Percentiles rank a stretch among this genome's conserved stretches.
Evolutionary conservation across 1,284 basidiomycete species (phyloP).

Genomic region (Fistulinella cinereoalba): DNA sequence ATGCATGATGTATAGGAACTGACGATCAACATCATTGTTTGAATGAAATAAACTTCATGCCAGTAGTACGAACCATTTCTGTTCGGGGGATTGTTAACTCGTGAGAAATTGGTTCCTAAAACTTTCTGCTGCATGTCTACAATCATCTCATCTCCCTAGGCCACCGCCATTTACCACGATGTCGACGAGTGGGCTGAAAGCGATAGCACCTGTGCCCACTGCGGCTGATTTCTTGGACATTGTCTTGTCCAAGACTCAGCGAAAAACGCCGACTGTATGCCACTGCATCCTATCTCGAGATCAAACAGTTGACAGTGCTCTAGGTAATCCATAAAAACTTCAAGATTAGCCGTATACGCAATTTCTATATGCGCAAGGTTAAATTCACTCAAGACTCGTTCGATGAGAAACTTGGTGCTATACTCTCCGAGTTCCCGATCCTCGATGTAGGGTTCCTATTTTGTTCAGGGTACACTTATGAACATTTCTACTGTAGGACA

Average conservation of each 20-base stretch:
- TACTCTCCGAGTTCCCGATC: constrained; percentile 94
- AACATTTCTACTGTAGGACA: constrained; percentile 55
- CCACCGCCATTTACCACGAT: constrained; percentile 40
- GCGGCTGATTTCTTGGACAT: constrained; percentile 95
- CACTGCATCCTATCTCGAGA: background rate
- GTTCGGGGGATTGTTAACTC: background rate
- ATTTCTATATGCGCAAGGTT: constrained; percentile 99
- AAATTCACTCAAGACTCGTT: constrained; percentile 99
- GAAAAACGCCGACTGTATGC: constrained; percentile 92
- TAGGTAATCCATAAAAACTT: constrained; percentile 98
- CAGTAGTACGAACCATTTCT: too few species aligned
- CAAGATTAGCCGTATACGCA: constrained; percentile 94
- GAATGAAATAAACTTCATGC: too few species aligned
- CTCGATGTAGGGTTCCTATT: constrained; percentile 71
- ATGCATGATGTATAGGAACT: constrained; percentile 28
- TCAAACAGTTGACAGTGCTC: constrained; percentile 2
- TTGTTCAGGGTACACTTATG: background rate
- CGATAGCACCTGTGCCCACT: constrained; percentile 96
- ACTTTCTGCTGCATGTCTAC: background rate
- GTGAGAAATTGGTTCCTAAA: constrained; percentile 18
- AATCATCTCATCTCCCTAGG: constrained; percentile 2
- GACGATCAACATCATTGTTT: constrained; percentile 5
- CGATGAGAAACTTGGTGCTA: constrained; percentile 93
- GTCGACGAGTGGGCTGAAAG: constrained; percentile 88
- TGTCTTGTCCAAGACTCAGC: constrained; percentile 89